Base-by-base conservation (phyloP, 352 stramenopile species). In the Peronospora farinosa region DNA sequence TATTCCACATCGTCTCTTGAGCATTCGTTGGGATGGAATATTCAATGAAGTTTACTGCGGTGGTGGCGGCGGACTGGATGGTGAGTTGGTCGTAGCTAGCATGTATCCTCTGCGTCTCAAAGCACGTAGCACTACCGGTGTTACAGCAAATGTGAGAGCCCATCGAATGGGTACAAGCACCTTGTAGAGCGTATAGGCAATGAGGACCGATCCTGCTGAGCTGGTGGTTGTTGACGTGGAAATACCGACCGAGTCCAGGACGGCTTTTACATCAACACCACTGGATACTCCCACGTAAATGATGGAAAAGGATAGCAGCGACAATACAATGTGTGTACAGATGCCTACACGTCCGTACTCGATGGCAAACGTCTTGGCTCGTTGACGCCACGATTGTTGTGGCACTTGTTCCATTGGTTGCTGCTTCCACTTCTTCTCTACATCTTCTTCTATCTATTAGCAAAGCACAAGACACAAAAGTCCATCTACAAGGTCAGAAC, bases 101-200 rank as follows among this genome's bases (percentile, higher is more conserved):
- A 91, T 88, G 54, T 88, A 91, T 11, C 79, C 79, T 53, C 74
- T 69, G 47, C 76, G 62, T 32, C 79, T 76, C 50, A 91, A 47
- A n/a, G 65, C 73, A 21, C 78, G 77, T 48, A 92, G 61, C 35
- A 92, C 76, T 5, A 92, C 60, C 7, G 81, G 81, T 7, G 81
- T 90, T 21, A 89, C 73, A 8, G 75, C 77, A 53, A 90, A 88
- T 23, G 81, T 92, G 9, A 92, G 63, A 7, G 78, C 78, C 81
- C 81, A 92, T 16, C 81, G 81, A 25, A 92, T 47, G 5, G 81
- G 81, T n/a, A 74, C 52, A 16, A 80, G 47, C 36, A 92, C 39
- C 51, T 92, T 92, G 75, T 90, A 92, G 42, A 90, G 52, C 10
- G 81, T 76, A 55, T 92, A 92, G 23, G 81, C 65, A 41, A 92